Evolutionary conservation across 2,329 filamentous ascomycete species (phyloP).

Genomic region (Alternaria sp.): DNA sequence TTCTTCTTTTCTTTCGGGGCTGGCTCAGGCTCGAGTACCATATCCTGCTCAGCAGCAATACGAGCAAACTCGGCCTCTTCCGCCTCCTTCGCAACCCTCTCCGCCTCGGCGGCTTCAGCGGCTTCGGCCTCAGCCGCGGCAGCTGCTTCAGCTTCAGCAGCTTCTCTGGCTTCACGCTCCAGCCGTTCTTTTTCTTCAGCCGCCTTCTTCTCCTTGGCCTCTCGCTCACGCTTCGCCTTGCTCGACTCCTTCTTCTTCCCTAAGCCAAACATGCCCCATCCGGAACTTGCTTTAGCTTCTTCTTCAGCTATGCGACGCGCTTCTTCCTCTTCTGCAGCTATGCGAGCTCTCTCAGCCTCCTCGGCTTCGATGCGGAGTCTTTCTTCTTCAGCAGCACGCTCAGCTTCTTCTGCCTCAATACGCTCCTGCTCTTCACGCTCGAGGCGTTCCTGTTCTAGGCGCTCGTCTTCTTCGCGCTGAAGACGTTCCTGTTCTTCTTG

Average conservation of each 20-base stretch:
- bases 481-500: constrained; percentile 33
- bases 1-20: constrained; percentile 44
- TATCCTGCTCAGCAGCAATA: constrained; percentile 45
- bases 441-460: constrained; percentile 29
- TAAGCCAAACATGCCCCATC: constrained; percentile 23
- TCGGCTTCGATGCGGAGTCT: constrained; percentile 26
- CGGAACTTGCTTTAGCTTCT: constrained; percentile 33
- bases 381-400: constrained; percentile 39
- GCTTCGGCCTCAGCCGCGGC: constrained; percentile 31
- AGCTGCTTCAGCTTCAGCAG: constrained; percentile 28
- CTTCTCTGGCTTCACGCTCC: constrained; percentile 36
- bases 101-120: constrained; percentile 34
- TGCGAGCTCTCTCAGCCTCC: constrained; percentile 18
- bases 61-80: constrained; percentile 42
- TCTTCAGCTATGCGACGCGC: constrained; percentile 23
- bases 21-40: constrained; percentile 23
- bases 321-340: constrained; percentile 17
- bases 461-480: constrained; percentile 47
- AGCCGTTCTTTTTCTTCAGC: constrained; percentile 39
- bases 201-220: constrained; percentile 34
- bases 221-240: constrained; percentile 39
- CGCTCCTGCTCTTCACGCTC: constrained; percentile 40
- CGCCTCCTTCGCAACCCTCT: constrained; percentile 4
- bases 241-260: constrained; percentile 45
- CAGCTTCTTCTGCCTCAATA: constrained; percentile 47